Base-by-base conservation (phyloP, 495 filamentous ascomycete genomes). In the Neurospora intermedia region DNA sequence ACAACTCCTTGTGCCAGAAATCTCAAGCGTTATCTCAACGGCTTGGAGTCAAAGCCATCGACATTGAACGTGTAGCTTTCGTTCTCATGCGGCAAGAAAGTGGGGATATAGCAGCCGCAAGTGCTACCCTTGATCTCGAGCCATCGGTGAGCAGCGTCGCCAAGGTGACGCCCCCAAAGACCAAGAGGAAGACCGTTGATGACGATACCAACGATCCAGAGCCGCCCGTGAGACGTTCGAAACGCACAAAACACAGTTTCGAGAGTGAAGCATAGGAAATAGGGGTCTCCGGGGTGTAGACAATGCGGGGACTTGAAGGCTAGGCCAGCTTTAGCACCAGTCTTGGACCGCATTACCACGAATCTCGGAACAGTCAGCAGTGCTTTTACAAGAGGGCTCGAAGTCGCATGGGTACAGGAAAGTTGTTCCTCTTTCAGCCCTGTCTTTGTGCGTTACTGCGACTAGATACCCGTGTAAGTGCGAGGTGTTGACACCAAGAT, bases 1-100 rank as follows among this genome's bases (percentile, higher is more conserved):
- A 93, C 77, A 75, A 81, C 43, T 77, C 80, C 41, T 72, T 95
- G 66, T 86, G 81, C 74, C 75, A 79, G 69, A 81, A 80, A 62
- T 85, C 86, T 9, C 74, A 78, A 42, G 77, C 77, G 41, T 74
- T 93, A 59, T 76, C 80, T 43, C 77, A 80, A 69, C 82, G 88
- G 41, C 80, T 93, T 39, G 81, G 81, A 43, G 83, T 91, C 7
- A 84, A 81, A 6, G 88, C 88, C 16, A 79, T 84, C 23, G 88
- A 92, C 62, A 78, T 93, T 23, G 92, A 94, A 77, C 89, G 87
- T 62, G 90, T 89, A 38, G 92, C 90, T 10, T 92, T 88, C 76
- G 90, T 91, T 71, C 71, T 86, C 27, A 84, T 88, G 80, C 84
- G 82, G 74, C 78, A 83, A 41, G 39, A 71, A 10, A 43, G 31